Base-by-base conservation (phyloP, 2,329 filamentous ascomycete genomes). In the Rhinocladiella similis region DNA sequence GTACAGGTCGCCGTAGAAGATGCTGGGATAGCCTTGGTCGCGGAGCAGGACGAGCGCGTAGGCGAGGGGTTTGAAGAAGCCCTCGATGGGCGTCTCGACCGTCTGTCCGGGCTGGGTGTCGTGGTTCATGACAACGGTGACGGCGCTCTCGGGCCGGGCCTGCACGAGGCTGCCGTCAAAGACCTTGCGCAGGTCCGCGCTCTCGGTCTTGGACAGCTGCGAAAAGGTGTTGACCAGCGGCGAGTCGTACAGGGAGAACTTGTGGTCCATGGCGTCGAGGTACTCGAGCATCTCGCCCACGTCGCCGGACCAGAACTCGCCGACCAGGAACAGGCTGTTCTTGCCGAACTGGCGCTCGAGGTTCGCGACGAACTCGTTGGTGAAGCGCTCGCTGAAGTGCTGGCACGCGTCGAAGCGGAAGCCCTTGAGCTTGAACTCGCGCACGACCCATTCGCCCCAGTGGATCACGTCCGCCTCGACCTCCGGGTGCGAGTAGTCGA, bases 371-470 rank as follows among this genome's bases (percentile, higher is more conserved):
- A 88, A 88, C n/a, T 83, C 78, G 41, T 77, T 79, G 29, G 86
- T 79, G 66, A 90, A 90, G n/a, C 78, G 75, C 56, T 82, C 80
- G 25, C 83, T 86, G 70, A 86, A 89, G 71, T 91, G 88, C 71
- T 89, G 88, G 27, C 86, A 83, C 12, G 87, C 88, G 68, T 91
- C 88, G 49, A 90, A 80, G 16, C 88, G 79, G 69, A 90, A 85
- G 1, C 87, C 87, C 59, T 80, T 77, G 10, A 90, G 73, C 0
- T 81, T 80, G 0, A 89, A 67, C 57, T 85, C 76, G 5, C 80
- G 73, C 1, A 81, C 79, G 54, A 91, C 77, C 88, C 88, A 91
- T 3, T 80, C 73, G 1, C 83, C 84, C 88, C 87, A 90, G 49
- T 79, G 76, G 52, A 86, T 75, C 3, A 89, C 79, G 61, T 90